phyloP scores from a whole-genome alignment of 208 protist species.

The Naegleria lovaniensis region DNA sequence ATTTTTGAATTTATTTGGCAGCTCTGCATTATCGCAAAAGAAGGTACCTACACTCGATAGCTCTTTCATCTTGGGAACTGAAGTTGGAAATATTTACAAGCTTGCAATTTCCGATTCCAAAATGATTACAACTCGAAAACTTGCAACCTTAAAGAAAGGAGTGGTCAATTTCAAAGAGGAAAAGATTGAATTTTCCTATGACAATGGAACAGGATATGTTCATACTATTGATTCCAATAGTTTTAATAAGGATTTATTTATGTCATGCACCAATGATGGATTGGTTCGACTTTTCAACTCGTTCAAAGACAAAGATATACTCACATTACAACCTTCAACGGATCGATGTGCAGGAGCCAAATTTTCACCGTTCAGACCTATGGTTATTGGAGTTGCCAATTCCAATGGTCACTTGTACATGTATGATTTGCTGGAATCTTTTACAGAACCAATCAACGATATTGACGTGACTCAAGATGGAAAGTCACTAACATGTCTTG shows the following conservation, averaged over 20 bases:
- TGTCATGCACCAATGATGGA: constrained; percentile 73
- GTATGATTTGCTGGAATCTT: neutral
- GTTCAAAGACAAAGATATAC: constrained; percentile 59
- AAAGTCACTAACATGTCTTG: too few species aligned
- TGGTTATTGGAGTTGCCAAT: constrained; percentile 56
- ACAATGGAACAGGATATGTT: constrained; percentile 61
- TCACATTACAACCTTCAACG: constrained; percentile 65
- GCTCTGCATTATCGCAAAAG: neutral
- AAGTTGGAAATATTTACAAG: neutral
- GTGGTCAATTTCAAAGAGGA: neutral
- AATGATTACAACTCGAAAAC: neutral
- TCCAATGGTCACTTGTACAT: neutral
- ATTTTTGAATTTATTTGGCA: neutral
- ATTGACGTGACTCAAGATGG: too few species aligned
- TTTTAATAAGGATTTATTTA: constrained; percentile 73
- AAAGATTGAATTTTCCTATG: constrained; percentile 15
- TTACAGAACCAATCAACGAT: too few species aligned
- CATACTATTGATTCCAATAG: constrained; percentile 64
- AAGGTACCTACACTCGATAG: neutral
- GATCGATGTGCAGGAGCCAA: constrained; percentile 53
- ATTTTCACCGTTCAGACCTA: constrained; percentile 71
- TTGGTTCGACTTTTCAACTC: constrained; percentile 64
- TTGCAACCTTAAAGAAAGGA: neutral
- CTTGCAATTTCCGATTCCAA: neutral
- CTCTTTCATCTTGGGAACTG: neutral